These are phyloP conservation scores for Chloromonas sp. DNA, from an alignment of 163 green algal species.

Conservation along the genomic window DNA sequence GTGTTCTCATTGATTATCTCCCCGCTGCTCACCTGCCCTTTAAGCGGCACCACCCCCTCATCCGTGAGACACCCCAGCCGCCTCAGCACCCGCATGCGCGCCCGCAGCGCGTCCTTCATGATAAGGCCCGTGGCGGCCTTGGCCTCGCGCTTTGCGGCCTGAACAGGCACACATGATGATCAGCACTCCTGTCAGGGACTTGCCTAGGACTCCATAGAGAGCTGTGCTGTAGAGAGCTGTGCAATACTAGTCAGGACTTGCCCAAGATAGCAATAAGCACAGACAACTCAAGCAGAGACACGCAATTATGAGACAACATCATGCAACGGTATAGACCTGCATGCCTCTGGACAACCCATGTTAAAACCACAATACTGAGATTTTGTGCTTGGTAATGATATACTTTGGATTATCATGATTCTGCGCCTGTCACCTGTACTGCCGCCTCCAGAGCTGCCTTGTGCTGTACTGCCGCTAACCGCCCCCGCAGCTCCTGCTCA, in stretches of 20 bases:
- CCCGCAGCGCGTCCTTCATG: constrained; percentile 64
- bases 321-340: neutral
- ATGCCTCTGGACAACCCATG: neutral
- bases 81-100: constrained; percentile 65
- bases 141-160: constrained; percentile 46
- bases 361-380: too few relatives aligned
- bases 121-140: constrained; percentile 59
- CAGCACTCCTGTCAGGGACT: neutral
- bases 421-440: too few relatives aligned
- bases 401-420: too few relatives aligned
- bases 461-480: constrained; percentile 39
- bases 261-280: neutral
- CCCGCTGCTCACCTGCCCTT: constrained; percentile 53
- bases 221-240: neutral
- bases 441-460: constrained; percentile 43
- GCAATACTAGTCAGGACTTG: neutral
- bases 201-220: neutral
- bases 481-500: constrained; percentile 9
- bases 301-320: neutral
- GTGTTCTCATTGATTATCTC: too few relatives aligned
- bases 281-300: neutral
- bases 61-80: constrained; percentile 71
- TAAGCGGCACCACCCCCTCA: constrained; percentile 68
- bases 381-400: too few relatives aligned
- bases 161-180: neutral